Evolutionary conservation across 2,329 filamentous ascomycete species (phyloP), one percentile per base, ranked within the genome.

Genomic region (Xylariaceae sp.): DNA sequence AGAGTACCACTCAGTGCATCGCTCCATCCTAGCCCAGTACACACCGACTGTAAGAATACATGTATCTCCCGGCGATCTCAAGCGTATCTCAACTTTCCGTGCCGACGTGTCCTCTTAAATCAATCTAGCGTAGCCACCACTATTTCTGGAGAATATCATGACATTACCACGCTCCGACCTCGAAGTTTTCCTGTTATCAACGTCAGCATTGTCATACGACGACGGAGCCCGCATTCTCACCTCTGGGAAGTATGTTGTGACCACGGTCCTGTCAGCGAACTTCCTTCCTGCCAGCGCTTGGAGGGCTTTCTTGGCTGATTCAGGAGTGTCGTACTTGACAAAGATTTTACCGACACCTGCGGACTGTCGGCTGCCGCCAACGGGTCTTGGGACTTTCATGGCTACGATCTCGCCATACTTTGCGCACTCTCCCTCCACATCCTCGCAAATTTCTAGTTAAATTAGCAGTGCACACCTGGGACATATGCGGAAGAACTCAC

Each of bases 321-420:
- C 90, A 2, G 82, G 75, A 3, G 78, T 82, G 59, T 94, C 89
- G 66, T 90, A 99, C 70, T 97, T 97, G 75, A 99, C 87, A 69
- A 87, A 99, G 61, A 99, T 97, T 79, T 97, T 99, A 68, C 94
- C 94, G 18, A 99, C 91, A 43, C 94, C 94, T 31, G 90, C 83
- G 18, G 87, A 89, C 68, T 94, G 88, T 63, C 91, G 84, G 69
- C 86, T 89, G 45, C 89, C 90, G 62, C 89, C 89, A 18, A 83
- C 84, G 2, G 94, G 93, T 54, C 94, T 83, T 5, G 94, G 94
- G 53, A 99, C 87, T 77, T 99, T 99, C 71, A 97, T 76, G n/a
- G 91, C 89, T 40, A 91, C 59, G 28, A 99, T 82, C 46, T 79
- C 80, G 56, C 95, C 94, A 67, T 88, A 99, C 71, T 99, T 99